Conservation (phyloP, 1,284 basidiomycete species). For the Apiotrichum laibachii region DNA sequence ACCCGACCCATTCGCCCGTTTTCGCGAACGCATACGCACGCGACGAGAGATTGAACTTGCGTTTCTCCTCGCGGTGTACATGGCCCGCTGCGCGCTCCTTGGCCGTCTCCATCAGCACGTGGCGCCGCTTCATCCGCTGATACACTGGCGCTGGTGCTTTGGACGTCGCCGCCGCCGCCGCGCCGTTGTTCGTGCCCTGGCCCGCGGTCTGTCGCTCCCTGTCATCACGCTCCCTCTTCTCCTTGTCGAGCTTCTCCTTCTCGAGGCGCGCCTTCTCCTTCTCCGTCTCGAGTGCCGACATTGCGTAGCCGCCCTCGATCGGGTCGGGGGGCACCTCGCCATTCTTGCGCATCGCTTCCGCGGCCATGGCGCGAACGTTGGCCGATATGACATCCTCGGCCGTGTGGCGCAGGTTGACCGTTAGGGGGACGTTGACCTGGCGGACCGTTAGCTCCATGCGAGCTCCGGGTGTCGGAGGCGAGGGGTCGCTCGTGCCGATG, state of each 20-base stretch:
- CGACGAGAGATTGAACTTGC: background rate
- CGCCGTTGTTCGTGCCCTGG: too few species aligned
- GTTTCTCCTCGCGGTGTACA: background rate
- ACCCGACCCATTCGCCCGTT: background rate
- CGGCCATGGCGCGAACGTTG: background rate
- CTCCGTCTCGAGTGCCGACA: too few species aligned
- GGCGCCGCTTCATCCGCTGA: too few species aligned
- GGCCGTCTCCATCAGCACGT: background rate
- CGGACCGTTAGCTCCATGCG: background rate
- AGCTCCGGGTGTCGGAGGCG: background rate
- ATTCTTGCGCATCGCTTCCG: background rate
- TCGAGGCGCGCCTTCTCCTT: too few species aligned
- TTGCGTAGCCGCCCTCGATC: too few species aligned
- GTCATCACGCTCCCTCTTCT: too few species aligned
- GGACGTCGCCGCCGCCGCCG: too few species aligned
- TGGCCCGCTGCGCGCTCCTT: background rate
- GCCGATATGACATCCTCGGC: background rate
- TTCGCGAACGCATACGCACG: background rate
- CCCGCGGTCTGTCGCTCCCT: too few species aligned
- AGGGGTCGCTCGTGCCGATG: background rate
- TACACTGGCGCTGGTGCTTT: too few species aligned
- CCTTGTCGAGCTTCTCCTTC: too few species aligned
- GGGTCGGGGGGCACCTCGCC: background rate
- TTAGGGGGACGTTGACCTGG: background rate
- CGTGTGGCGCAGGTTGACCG: background rate